Evolutionary conservation across 805 yeast species (phyloP).

Genomic region (Metschnikowia reukaufii): DNA sequence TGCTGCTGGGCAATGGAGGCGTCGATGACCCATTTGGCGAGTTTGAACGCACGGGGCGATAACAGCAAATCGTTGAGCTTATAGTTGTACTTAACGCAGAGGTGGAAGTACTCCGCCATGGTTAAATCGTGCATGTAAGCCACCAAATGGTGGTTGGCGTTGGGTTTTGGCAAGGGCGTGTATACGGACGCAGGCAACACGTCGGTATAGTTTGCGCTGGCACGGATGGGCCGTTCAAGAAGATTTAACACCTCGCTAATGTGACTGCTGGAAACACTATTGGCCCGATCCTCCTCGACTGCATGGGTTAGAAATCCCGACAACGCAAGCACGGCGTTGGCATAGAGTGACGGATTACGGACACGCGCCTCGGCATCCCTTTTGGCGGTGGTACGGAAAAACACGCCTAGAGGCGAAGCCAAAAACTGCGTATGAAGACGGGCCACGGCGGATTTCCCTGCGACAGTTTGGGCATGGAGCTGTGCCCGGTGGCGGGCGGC

Average conservation of each 20-base stretch:
- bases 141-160: slow-evolving; percentile 41
- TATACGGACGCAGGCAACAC: slow-evolving; percentile 46
- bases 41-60: slow-evolving; percentile 59
- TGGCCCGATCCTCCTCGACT: slow-evolving; percentile 60
- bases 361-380: slow-evolving; percentile 62
- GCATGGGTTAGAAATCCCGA: slow-evolving; percentile 60
- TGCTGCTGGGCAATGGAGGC: slow-evolving; percentile 54
- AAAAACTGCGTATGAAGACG: slow-evolving; percentile 28
- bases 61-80: slow-evolving; percentile 64
- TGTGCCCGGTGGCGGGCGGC: slow-evolving; percentile 4
- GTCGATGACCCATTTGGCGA: slow-evolving; percentile 74
- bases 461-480: not conserved
- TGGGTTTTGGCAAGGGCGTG: slow-evolving; percentile 30
- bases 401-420: slow-evolving; percentile 33
- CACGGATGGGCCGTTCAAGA: slow-evolving; percentile 57
- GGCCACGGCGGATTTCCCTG: not conserved
- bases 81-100: slow-evolving; percentile 62
- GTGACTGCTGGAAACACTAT: slow-evolving; percentile 49
- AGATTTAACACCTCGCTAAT: slow-evolving; percentile 60
- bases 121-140: slow-evolving; percentile 62
- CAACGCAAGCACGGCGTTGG: slow-evolving; percentile 62
- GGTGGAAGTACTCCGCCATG: slow-evolving; percentile 60
- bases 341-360: slow-evolving; percentile 56
- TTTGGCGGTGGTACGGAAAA: slow-evolving; percentile 40
- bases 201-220: slow-evolving; percentile 39